These are phyloP conservation scores for Magnolia changhungtana DNA, from an alignment of 164 flowering plant species.

Conservation along the genomic window DNA sequence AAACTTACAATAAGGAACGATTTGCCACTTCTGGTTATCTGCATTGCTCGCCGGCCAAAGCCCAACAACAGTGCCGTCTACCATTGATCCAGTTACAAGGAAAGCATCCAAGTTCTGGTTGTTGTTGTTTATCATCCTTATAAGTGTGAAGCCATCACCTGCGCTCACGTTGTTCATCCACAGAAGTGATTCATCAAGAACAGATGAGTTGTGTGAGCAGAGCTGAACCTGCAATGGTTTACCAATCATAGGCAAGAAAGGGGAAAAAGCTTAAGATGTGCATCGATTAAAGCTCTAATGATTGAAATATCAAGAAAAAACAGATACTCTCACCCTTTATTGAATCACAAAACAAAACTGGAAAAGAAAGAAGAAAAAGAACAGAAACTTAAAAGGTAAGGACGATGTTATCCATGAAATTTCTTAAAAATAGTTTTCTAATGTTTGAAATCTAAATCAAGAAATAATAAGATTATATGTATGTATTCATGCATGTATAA, in stretches of 20 bases:
- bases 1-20: constrained; percentile 52
- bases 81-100: constrained; percentile 20
- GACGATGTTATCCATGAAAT: neutral
- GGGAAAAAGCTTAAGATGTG: neutral
- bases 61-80: too few relatives aligned
- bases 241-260: neutral
- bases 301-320: too few relatives aligned
- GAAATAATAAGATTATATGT: too few relatives aligned
- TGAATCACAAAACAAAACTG: too few relatives aligned
- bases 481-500: too few relatives aligned
- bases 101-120: constrained; percentile 60
- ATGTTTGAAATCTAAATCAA: too few relatives aligned
- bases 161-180: constrained; percentile 62
- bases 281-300: too few relatives aligned
- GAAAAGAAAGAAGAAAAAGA: too few relatives aligned
- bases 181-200: constrained; percentile 51
- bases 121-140: constrained; percentile 67
- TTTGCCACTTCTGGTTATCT: constrained; percentile 73
- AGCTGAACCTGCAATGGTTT: constrained; percentile 49
- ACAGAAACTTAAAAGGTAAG: neutral
- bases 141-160: constrained; percentile 46
- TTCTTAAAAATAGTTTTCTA: neutral
- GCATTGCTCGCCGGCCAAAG: constrained; percentile 17
- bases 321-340: too few relatives aligned
- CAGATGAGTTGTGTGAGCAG: constrained; percentile 41